Conservation (phyloP, 164 flowering plant genomes). For the Magnolia sinica region DNA sequence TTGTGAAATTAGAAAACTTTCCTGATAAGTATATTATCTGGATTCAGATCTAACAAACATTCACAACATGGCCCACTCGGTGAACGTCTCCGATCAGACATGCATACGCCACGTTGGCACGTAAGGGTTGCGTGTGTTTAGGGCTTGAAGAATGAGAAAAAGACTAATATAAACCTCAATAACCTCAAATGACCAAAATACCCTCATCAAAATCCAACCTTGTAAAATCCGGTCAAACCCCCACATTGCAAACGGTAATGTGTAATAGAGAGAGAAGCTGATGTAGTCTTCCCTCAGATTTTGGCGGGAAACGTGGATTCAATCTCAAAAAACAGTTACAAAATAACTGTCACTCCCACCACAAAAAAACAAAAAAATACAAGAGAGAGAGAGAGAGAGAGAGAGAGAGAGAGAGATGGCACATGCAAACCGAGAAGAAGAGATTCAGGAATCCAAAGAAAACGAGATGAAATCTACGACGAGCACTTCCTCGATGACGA, state of each 20-base stretch:
- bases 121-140: no score
- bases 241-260: slow-evolving; percentile 11
- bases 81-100: no score
- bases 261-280: slow-evolving; percentile 8
- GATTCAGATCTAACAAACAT: no score
- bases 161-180: no score
- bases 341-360: slow-evolving; percentile 17
- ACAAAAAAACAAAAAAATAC: not conserved
- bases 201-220: slow-evolving; percentile 3
- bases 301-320: slow-evolving; percentile 47
- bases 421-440: slow-evolving; percentile 25
- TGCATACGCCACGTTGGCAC: no score
- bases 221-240: slow-evolving; percentile 20
- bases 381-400: slow-evolving; percentile 1
- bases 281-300: slow-evolving; percentile 11
- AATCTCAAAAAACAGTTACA: slow-evolving; percentile 33
- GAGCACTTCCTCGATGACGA: not conserved
- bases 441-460: slow-evolving; percentile 18
- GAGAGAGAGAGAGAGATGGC: slow-evolving; percentile 6
- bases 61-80: no score
- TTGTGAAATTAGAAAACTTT: no score
- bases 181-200: no score
- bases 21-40: no score
- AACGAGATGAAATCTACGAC: slow-evolving; percentile 10
- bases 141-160: no score